phyloP scores from a whole-genome alignment of 2,329 filamentous ascomycete genomes.

The Alternaria novae-zelandiae region DNA sequence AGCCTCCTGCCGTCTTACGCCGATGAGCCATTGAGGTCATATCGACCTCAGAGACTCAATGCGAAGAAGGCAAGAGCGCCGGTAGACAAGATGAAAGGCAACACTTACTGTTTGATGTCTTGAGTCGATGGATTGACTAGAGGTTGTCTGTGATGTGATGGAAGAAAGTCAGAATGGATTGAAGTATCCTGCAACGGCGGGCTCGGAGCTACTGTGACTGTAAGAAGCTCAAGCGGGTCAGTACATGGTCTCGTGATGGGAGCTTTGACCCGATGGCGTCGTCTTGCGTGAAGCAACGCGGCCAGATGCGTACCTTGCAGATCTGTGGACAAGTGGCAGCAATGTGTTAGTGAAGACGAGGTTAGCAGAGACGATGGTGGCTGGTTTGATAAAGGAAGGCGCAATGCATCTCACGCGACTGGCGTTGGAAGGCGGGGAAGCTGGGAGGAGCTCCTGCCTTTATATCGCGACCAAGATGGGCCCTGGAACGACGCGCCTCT shows the following conservation, averaged over 20 bases:
- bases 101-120: conserved; percentile 41
- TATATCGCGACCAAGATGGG: conserved; percentile 11
- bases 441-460: conserved; percentile 16
- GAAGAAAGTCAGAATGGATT: conserved; percentile 22
- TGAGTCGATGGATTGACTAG: conserved; percentile 12
- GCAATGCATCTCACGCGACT: conserved; percentile 16
- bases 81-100: background rate
- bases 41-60: conserved; percentile 7
- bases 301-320: conserved; percentile 37
- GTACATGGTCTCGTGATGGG: conserved; percentile 43
- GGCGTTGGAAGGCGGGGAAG: conserved; percentile 23
- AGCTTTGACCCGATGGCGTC: conserved; percentile 39
- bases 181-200: conserved; percentile 39
- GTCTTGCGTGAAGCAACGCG: conserved; percentile 25
- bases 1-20: background rate
- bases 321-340: conserved; percentile 10
- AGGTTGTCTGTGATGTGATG: conserved; percentile 15
- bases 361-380: conserved; percentile 3
- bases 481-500: conserved; percentile 12
- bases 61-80: background rate
- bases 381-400: conserved; percentile 24
- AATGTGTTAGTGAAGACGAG: conserved; percentile 2
- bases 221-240: conserved; percentile 35
- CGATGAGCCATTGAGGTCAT: background rate
- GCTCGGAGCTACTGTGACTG: conserved; percentile 22